phyloP scores from a whole-genome alignment of 805 yeast genomes.

The Starmera amethionina region DNA sequence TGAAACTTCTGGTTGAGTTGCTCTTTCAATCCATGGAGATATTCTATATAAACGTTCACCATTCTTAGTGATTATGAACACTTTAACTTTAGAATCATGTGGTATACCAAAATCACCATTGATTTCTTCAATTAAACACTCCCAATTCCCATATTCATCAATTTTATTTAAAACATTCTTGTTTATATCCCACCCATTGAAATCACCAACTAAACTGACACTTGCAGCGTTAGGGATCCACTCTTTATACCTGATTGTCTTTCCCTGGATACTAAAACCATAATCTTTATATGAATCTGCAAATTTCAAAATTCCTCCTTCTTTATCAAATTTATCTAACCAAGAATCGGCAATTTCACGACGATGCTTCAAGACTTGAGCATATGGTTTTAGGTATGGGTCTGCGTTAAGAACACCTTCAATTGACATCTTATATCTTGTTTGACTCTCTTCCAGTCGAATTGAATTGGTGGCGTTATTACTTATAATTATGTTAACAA shows the following conservation, averaged over 20 bases:
- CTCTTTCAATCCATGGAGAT: slow-evolving; percentile 85
- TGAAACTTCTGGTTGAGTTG: slow-evolving; percentile 62
- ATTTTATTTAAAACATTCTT: slow-evolving; percentile 40
- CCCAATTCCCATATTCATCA: slow-evolving; percentile 67
- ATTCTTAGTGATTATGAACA: slow-evolving; percentile 51
- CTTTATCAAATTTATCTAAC: slow-evolving; percentile 44
- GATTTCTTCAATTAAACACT: slow-evolving; percentile 44
- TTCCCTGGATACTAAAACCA: slow-evolving; percentile 67
- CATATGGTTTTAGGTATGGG: slow-evolving; percentile 79
- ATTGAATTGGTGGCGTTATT: too few species aligned
- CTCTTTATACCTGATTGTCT: slow-evolving; percentile 57
- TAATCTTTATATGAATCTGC: slow-evolving; percentile 67
- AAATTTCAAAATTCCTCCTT: slow-evolving; percentile 59
- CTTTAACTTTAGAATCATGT: slow-evolving; percentile 73
- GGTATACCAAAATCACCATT: slow-evolving; percentile 50
- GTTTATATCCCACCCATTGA: slow-evolving; percentile 69
- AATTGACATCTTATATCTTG: slow-evolving; percentile 18
- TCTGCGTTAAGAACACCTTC: slow-evolving; percentile 64
- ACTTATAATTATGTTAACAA: too few species aligned
- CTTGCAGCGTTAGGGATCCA: slow-evolving; percentile 83
- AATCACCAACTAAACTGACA: slow-evolving; percentile 85
- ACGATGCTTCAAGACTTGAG: slow-evolving; percentile 58
- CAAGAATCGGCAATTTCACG: slow-evolving; percentile 57
- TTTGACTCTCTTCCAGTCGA: too few species aligned
- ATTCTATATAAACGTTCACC: slow-evolving; percentile 71